A percentile compares a stretch with the other conserved stretches of the same genome.
Conservation (phyloP, 2,329 filamentous ascomycete species). For the Beauveria asiatica region DNA sequence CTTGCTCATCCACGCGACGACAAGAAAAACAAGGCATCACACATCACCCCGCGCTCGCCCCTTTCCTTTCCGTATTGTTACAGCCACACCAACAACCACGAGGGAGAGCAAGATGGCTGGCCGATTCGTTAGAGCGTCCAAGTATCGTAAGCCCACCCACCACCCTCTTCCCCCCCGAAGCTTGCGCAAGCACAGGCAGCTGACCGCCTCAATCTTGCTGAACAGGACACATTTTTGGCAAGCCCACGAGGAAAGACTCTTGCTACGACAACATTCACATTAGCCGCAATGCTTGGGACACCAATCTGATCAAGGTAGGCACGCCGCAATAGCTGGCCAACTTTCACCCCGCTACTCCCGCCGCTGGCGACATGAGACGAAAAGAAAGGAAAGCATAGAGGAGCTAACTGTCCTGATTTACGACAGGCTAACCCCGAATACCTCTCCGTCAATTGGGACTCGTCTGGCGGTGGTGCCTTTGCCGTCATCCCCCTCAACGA, state of each 20-base stretch:
- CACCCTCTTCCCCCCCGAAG: slow-evolving; percentile 11
- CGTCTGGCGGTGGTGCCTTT: slow-evolving; percentile 91
- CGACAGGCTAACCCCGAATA: slow-evolving; percentile 86
- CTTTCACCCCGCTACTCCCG: background rate
- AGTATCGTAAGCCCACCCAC: slow-evolving; percentile 49
- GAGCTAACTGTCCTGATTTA: slow-evolving; percentile 17
- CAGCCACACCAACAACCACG: background rate
- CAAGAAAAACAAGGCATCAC: background rate
- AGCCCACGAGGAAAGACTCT: slow-evolving; percentile 89
- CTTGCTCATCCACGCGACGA: background rate
- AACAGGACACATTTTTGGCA: slow-evolving; percentile 94
- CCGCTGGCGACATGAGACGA: background rate
- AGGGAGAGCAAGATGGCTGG: slow-evolving; percentile 39
- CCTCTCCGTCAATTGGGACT: slow-evolving; percentile 96
- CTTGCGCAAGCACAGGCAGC: slow-evolving; percentile 11
- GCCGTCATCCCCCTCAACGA: slow-evolving; percentile 89
- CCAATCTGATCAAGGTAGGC: slow-evolving; percentile 98
- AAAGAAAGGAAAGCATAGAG: background rate
- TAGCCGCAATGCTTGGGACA: slow-evolving; percentile 98
- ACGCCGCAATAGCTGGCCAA: slow-evolving; percentile 12
- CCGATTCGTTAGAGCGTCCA: slow-evolving; percentile 60
- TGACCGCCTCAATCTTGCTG: slow-evolving; percentile 12
- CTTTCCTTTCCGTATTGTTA: background rate
- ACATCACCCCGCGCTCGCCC: background rate
- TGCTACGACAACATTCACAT: slow-evolving; percentile 98